Conservation (phyloP, 73 alveolate genomes). For the Blepharisma stoltei region DNA sequence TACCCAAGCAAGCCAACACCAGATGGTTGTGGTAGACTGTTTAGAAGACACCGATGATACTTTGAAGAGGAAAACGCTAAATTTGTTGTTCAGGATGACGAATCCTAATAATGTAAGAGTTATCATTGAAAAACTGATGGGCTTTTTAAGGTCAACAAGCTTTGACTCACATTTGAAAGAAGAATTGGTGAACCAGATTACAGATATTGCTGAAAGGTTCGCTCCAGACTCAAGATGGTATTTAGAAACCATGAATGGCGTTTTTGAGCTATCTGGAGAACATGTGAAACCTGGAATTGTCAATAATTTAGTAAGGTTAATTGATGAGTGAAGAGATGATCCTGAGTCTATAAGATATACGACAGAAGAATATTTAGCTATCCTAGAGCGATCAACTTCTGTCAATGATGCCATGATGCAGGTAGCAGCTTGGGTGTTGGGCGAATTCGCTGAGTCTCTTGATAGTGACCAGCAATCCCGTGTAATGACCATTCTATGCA, state of each 20-base stretch:
- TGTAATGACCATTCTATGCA: conserved; percentile 61
- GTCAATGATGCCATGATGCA: conserved; percentile 76
- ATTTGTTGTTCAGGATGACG: conserved; percentile 95
- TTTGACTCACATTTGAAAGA: conserved; percentile 72
- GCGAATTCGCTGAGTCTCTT: conserved; percentile 75
- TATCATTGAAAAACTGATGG: conserved; percentile 88
- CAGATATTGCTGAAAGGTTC: conserved; percentile 78
- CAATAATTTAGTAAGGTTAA: conserved; percentile 69
- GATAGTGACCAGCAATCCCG: conserved; percentile 58
- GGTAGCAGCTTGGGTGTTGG: conserved; percentile 88
- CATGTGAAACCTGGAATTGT: conserved; percentile 76
- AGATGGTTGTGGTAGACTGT: conserved; percentile 96
- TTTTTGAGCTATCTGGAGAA: conserved; percentile 89
- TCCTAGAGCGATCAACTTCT: conserved; percentile 72
- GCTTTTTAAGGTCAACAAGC: conserved; percentile 78
- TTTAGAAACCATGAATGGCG: conserved; percentile 85
- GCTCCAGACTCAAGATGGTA: conserved; percentile 90
- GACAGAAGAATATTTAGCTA: conserved; percentile 73
- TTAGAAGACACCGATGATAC: conserved; percentile 98
- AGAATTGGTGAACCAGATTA: conserved; percentile 80
- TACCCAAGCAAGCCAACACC: conserved; percentile 91
- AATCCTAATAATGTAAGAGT: conserved; percentile 93
- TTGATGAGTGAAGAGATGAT: conserved; percentile 85
- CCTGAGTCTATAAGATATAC: conserved; percentile 76
- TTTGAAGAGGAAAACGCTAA: conserved; percentile 93